Percentiles rank a stretch among this genome's conserved stretches.
Conservation (phyloP, 345 rosid species). For the Linum tenue region DNA sequence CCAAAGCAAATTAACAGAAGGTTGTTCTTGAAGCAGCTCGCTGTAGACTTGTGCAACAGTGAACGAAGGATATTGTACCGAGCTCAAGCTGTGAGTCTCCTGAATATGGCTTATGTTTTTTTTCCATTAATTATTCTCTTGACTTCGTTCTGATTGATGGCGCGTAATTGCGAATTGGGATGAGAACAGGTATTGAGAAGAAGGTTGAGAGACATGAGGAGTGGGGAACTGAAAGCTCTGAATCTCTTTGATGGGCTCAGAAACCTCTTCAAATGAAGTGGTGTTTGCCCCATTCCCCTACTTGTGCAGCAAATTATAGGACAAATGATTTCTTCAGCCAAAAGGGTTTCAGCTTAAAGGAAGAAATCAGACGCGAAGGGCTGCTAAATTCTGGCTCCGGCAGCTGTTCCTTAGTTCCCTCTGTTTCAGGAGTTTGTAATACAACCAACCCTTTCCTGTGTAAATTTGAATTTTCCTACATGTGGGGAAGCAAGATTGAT, state of each 20-base stretch:
- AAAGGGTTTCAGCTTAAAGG: too few species aligned
- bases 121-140: background rate
- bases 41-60: slow-evolving; percentile 80
- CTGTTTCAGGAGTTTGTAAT: too few species aligned
- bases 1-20: slow-evolving; percentile 83
- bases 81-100: slow-evolving; percentile 67
- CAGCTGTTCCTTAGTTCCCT: too few species aligned
- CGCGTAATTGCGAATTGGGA: background rate
- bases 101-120: background rate
- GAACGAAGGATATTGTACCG: slow-evolving; percentile 84
- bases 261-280: slow-evolving; percentile 50
- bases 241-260: slow-evolving; percentile 55
- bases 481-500: too few species aligned
- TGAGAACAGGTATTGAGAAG: slow-evolving; percentile 64
- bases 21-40: slow-evolving; percentile 83
- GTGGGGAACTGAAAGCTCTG: slow-evolving; percentile 80
- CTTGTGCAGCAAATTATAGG: too few species aligned
- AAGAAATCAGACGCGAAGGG: too few species aligned
- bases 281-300: too few species aligned
- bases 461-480: too few species aligned
- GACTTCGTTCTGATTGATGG: background rate
- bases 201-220: slow-evolving; percentile 71
- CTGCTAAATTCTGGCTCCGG: too few species aligned
- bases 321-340: too few species aligned
- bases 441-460: too few species aligned